phyloP scores from a whole-genome alignment of 345 rosid genomes.

The Eucalyptus globulus region DNA sequence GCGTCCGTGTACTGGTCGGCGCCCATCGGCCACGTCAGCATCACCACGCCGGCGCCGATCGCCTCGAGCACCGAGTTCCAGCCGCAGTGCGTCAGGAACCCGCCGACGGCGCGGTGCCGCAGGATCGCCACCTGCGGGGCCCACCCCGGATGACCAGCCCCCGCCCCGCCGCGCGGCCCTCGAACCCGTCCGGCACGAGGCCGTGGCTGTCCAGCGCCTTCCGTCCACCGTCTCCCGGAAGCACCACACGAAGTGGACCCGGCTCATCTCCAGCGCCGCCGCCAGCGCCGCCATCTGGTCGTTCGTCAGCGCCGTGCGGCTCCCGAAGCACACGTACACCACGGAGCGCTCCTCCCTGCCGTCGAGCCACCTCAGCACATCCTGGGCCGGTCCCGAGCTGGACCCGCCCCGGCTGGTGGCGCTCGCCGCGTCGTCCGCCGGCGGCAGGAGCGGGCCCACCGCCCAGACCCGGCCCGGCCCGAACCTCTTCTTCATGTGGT shows the following conservation, averaged over 20 bases:
- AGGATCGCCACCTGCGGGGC: constrained; percentile 1
- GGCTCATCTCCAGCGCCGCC: neutral
- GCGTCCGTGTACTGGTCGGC: constrained; percentile 45
- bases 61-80: neutral
- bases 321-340: constrained; percentile 71
- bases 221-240: neutral
- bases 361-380: constrained; percentile 48
- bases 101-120: neutral
- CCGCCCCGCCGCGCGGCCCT: neutral
- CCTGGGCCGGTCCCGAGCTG: constrained; percentile 8
- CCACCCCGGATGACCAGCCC: constrained; percentile 1
- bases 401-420: constrained; percentile 27
- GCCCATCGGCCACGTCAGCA: neutral
- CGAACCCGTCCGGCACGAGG: neutral
- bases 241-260: neutral
- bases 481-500: constrained; percentile 12
- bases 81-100: neutral
- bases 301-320: constrained; percentile 30
- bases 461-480: constrained; percentile 32
- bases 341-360: constrained; percentile 23
- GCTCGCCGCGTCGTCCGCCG: neutral
- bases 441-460: constrained; percentile 40
- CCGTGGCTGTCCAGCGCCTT: neutral
- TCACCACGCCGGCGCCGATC: neutral
- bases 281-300: constrained; percentile 33